Evolutionary conservation across 2,329 filamentous ascomycete species (phyloP).

Genomic region (Lasiodiplodia sp.): DNA sequence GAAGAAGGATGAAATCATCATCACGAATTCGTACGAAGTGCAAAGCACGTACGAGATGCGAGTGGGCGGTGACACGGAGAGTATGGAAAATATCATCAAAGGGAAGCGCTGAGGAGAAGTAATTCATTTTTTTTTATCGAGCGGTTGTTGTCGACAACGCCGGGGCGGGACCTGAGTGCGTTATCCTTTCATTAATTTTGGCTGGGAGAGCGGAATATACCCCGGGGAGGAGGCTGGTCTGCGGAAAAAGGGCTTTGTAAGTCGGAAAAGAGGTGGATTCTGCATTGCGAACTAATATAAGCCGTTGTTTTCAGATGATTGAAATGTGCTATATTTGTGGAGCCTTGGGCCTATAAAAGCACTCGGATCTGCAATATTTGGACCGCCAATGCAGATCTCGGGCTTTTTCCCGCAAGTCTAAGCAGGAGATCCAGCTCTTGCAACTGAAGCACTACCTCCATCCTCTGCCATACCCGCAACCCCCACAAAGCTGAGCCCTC

Average conservation of each 20-base stretch:
- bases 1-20: constrained; percentile 19
- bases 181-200: neutral
- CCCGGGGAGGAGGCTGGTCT: neutral
- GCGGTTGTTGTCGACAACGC: neutral
- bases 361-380: neutral
- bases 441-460: too few relatives aligned
- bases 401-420: neutral
- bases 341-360: neutral
- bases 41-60: constrained; percentile 14
- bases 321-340: neutral
- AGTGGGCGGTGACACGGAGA: constrained; percentile 1
- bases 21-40: constrained; percentile 19
- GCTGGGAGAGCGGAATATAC: neutral
- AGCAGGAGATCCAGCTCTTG: neutral
- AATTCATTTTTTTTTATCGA: neutral
- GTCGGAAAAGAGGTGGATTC: neutral
- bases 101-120: neutral
- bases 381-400: neutral
- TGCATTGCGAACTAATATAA: neutral
- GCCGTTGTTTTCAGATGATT: neutral
- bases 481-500: neutral
- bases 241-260: neutral
- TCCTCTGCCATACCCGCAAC: neutral
- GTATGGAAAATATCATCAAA: constrained; percentile 10
- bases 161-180: neutral